Evolutionary conservation across 1,139 yeast species (phyloP).

Genomic region (Candida albicans): DNA sequence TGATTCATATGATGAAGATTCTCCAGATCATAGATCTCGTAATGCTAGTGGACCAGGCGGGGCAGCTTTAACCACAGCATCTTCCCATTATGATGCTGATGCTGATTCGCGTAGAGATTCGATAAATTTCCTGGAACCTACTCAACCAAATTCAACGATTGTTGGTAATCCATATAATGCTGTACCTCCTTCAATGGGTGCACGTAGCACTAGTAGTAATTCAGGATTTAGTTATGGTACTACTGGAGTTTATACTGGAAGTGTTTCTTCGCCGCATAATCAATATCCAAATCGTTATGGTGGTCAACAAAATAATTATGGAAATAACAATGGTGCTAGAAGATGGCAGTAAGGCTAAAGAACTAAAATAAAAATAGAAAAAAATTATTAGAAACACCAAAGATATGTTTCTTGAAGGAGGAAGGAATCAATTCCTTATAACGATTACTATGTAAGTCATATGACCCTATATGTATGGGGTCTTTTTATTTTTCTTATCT

Average conservation of each 20-base stretch:
- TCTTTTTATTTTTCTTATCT: neutral
- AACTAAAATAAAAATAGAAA: too few species aligned
- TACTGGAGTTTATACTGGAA: constrained; percentile 13
- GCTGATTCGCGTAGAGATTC: constrained; percentile 33
- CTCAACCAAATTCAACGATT: constrained; percentile 46
- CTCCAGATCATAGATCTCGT: constrained; percentile 3
- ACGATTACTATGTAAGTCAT: neutral
- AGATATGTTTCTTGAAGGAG: neutral
- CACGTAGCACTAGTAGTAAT: constrained; percentile 1
- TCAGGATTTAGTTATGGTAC: constrained; percentile 16
- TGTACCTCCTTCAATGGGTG: constrained; percentile 5
- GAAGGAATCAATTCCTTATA: neutral
- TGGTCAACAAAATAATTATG: neutral
- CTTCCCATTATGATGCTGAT: constrained; percentile 15
- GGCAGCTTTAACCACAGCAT: constrained; percentile 10
- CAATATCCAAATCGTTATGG: constrained; percentile 8
- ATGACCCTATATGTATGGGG: neutral
- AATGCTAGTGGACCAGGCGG: constrained; percentile 6
- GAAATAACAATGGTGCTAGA: neutral
- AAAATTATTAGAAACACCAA: too few species aligned
- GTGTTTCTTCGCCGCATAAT: constrained; percentile 12
- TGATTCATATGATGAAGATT: constrained; percentile 26
- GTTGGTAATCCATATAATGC: constrained; percentile 44
- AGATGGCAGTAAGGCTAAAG: too few species aligned
- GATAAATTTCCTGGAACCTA: constrained; percentile 38